These are phyloP conservation scores for Penicillium egyptiacum DNA, from an alignment of 495 filamentous ascomycete genomes.

Conservation along the genomic window DNA sequence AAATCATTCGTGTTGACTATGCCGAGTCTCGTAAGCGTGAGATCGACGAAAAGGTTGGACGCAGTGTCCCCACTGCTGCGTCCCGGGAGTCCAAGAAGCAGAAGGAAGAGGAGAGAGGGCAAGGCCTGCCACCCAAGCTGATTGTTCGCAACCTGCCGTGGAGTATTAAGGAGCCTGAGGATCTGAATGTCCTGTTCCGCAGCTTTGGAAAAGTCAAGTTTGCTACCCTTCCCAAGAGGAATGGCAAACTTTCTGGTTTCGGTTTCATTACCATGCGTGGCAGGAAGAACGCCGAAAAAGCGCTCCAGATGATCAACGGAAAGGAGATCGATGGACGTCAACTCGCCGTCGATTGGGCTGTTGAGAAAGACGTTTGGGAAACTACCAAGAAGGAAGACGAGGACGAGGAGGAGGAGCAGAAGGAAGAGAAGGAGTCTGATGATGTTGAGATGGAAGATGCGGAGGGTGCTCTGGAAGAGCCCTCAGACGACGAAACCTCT, in stretches of 20 bases:
- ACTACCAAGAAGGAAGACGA: conserved; percentile 49
- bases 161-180: conserved; percentile 84
- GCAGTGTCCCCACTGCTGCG: conserved; percentile 47
- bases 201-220: conserved; percentile 88
- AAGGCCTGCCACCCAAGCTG: conserved; percentile 69
- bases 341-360: conserved; percentile 93
- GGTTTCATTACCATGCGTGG: conserved; percentile 89
- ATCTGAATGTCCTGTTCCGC: conserved; percentile 73
- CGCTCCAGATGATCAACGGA: conserved; percentile 80
- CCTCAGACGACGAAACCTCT: conserved; percentile 27
- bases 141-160: conserved; percentile 96
- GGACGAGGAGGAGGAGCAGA: conserved; percentile 31
- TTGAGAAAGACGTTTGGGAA: conserved; percentile 86
- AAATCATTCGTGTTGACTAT: conserved; percentile 80
- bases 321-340: conserved; percentile 83
- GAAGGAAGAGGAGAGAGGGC: conserved; percentile 56
- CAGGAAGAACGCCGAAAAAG: conserved; percentile 88
- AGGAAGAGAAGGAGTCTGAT: conserved; percentile 25
- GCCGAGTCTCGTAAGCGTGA: conserved; percentile 82
- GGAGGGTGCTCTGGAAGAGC: conserved; percentile 27
- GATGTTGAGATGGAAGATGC: conserved; percentile 44
- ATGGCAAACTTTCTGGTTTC: conserved; percentile 76
- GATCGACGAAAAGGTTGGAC: conserved; percentile 49
- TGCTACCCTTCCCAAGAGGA: conserved; percentile 74
- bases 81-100: conserved; percentile 55